A percentile compares a stretch with the other conserved stretches of the same genome.
These are phyloP conservation scores for Lentinula sp. DNA, from an alignment of 768 basidiomycete genomes.

Conservation along the genomic window DNA sequence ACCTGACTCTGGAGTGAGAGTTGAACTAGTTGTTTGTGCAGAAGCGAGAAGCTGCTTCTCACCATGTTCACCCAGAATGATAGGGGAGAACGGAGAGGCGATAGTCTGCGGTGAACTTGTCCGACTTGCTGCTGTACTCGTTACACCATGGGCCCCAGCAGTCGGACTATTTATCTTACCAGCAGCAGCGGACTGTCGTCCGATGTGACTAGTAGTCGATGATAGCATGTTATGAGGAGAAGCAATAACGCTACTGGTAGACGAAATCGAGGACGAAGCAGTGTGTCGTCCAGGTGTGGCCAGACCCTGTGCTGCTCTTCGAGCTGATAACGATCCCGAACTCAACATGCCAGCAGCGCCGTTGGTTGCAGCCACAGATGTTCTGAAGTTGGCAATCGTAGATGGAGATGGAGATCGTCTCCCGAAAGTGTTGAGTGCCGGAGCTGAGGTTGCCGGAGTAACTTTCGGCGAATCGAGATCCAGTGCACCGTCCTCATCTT, in stretches of 20 bases:
- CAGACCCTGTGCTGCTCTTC: background rate
- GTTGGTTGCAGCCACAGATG: background rate
- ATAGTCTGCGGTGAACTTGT: background rate
- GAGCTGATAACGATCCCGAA: background rate
- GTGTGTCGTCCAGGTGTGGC: background rate
- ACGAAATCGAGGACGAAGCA: background rate
- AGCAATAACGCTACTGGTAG: background rate
- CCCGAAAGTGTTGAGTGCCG: background rate
- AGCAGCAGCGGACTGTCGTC: background rate
- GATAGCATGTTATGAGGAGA: background rate
- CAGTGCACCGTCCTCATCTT: background rate
- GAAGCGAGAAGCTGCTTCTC: background rate
- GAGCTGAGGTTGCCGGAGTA: background rate
- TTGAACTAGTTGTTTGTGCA: background rate
- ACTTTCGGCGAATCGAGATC: background rate
- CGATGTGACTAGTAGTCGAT: background rate
- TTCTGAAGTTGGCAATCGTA: background rate
- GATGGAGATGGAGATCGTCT: background rate
- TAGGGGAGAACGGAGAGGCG: conserved; percentile 5
- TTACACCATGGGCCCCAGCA: background rate
- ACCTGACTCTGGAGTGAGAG: background rate
- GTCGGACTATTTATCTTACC: background rate
- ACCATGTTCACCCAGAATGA: background rate
- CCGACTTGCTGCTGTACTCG: background rate
- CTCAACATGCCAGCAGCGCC: background rate